phyloP scores from a whole-genome alignment of 768 basidiomycete genomes.

The Sutorius australiensis region DNA sequence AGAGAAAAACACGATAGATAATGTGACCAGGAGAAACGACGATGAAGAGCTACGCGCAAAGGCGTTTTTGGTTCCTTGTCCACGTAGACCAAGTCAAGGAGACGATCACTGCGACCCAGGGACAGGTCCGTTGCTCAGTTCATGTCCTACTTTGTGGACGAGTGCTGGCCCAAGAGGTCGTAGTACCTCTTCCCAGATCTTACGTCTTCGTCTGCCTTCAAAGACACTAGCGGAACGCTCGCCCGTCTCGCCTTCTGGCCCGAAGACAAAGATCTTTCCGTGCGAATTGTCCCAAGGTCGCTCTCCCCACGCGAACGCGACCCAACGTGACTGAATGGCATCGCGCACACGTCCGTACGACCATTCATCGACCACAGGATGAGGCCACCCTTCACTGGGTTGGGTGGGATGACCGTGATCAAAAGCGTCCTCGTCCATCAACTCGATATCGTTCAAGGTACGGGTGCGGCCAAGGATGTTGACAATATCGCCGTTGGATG shows the following conservation, averaged over 20 bases:
- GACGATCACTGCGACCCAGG: constrained; percentile 19
- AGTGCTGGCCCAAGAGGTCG: constrained; percentile 64
- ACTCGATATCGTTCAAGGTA: constrained; percentile 26
- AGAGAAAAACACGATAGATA: constrained; percentile 6
- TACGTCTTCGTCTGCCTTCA: constrained; percentile 55
- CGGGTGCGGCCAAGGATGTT: constrained; percentile 14
- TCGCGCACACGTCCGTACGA: constrained; percentile 65
- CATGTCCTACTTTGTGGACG: constrained; percentile 70
- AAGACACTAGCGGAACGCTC: constrained; percentile 65
- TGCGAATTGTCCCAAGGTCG: constrained; percentile 57
- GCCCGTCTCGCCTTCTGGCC: constrained; percentile 78
- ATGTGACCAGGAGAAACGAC: neutral
- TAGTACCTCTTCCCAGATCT: constrained; percentile 61
- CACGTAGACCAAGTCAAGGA: neutral
- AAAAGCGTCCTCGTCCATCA: constrained; percentile 24
- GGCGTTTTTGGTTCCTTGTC: constrained; percentile 7
- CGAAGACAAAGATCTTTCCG: constrained; percentile 72
- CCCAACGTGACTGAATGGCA: constrained; percentile 70
- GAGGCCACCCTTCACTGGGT: constrained; percentile 46
- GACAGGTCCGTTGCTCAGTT: constrained; percentile 68
- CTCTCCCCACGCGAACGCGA: constrained; percentile 70
- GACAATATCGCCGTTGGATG: constrained; percentile 21
- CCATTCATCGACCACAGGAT: constrained; percentile 60
- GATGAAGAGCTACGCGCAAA: neutral
- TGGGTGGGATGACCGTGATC: constrained; percentile 5